Percentiles rank a stretch among this genome's conserved stretches.
Conservation (phyloP, 2,329 filamentous ascomycete species). For the Colletotrichum noveboracense region DNA sequence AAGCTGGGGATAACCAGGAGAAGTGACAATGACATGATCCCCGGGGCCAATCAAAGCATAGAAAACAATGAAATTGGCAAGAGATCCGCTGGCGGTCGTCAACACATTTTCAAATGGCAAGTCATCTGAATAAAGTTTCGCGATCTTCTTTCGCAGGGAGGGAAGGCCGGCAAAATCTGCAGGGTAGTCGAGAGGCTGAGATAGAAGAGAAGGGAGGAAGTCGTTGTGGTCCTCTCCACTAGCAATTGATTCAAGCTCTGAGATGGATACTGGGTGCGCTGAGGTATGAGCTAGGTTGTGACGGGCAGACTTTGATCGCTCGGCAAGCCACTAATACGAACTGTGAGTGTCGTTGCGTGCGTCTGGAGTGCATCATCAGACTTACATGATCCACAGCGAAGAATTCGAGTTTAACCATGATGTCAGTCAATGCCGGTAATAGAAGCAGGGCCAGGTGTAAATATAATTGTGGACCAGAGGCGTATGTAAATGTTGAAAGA, state of each 20-base stretch:
- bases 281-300: background rate
- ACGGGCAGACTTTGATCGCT: background rate
- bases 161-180: background rate
- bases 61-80: background rate
- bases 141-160: background rate
- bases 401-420: background rate
- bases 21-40: background rate
- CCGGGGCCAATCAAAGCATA: background rate
- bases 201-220: background rate
- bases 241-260: background rate
- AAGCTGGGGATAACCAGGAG: background rate
- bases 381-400: background rate
- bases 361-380: background rate
- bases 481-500: background rate
- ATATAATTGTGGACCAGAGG: background rate
- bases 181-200: background rate
- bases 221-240: background rate
- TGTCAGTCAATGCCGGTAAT: background rate
- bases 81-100: background rate
- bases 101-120: background rate
- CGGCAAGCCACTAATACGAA: background rate
- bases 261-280: background rate
- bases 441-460: background rate
- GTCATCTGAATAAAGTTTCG: background rate
- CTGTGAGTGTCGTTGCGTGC: background rate